Evolutionary conservation across 1,139 yeast species (phyloP), one percentile per base, ranked within the genome.

Genomic region (Diutina scorzettiae): DNA sequence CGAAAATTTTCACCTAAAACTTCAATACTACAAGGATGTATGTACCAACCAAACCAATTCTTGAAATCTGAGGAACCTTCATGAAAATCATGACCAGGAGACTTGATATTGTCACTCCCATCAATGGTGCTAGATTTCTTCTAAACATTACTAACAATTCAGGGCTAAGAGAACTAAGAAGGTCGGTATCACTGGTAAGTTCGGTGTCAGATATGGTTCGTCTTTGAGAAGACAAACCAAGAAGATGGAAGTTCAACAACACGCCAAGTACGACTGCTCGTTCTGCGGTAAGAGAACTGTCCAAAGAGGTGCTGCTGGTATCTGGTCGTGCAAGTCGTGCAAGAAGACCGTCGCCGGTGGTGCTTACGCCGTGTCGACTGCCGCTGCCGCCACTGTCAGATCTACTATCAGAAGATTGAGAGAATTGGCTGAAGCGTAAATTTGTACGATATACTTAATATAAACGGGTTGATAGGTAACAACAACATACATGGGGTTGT

Each of bases 131-230:
- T n/a, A n/a, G n/a, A n/a, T n/a, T n/a, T n/a, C n/a, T n/a, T 9
- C 9, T 23, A 9, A 23, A 23, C 9, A 23, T 41, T 66, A 68
- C 74, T 71, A 71, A 70, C 76, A 54, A 27, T 45, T 51, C 61
- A 86, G 95, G 97, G 82, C 96, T 73, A 89, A 89, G 78, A 86
- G 99, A 84, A 91, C 99, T 64, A 91, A 91, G 95, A 91, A 91
- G 89, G 99, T 91, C 71, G 99, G 99, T 75, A 91, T 91, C 79
- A 91, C 99, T 73, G 99, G 99, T 81, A 93, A 93, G 81, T 91
- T 86, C 82, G 99, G 97, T 85, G 96, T 91, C 76, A 89, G 98
- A 82, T 91, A 91, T 78, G 97, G 99, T 89, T 91, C 98, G 64
- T 93, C 99, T 57, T 81, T 91, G 73, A 89, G 99, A 84, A 89